Evolutionary conservation across 2,329 filamentous ascomycete genomes (phyloP).

Genomic region (Byssoonygena ceratinophila): DNA sequence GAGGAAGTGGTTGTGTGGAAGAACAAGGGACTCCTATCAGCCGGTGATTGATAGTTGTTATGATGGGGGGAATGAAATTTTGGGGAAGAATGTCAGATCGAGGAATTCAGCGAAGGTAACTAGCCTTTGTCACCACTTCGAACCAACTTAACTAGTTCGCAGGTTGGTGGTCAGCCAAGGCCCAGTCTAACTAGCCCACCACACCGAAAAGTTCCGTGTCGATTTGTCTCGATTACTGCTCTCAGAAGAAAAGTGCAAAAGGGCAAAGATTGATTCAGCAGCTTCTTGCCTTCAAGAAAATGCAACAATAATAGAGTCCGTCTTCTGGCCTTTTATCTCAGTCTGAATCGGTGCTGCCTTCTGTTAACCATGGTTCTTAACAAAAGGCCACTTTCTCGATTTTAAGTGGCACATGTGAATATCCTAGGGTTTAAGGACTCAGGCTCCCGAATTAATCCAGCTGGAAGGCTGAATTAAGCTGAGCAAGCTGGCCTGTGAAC

Average conservation of each 20-base stretch:
- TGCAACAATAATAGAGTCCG: not conserved
- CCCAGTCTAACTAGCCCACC: conserved; percentile 6
- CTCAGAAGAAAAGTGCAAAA: not conserved
- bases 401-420: conserved; percentile 8
- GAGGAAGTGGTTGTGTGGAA: conserved; percentile 5
- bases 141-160: too few species aligned
- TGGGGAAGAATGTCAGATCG: conserved; percentile 26
- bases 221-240: too few species aligned
- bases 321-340: not conserved
- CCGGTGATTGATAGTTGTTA: conserved; percentile 16
- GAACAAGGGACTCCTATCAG: conserved; percentile 14
- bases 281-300: not conserved
- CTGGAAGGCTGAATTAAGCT: not conserved
- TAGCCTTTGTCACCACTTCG: conserved; percentile 29
- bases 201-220: not conserved
- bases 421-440: not conserved
- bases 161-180: conserved; percentile 4
- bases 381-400: conserved; percentile 8
- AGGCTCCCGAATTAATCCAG: conserved; percentile 10
- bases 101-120: conserved; percentile 32
- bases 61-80: conserved; percentile 23
- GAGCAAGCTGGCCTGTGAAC: not conserved
- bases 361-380: not conserved
- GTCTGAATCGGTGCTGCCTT: not conserved
- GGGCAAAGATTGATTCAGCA: conserved; percentile 9